Conservation (phyloP, 805 yeast genomes). For the Grigorovia humatica region DNA sequence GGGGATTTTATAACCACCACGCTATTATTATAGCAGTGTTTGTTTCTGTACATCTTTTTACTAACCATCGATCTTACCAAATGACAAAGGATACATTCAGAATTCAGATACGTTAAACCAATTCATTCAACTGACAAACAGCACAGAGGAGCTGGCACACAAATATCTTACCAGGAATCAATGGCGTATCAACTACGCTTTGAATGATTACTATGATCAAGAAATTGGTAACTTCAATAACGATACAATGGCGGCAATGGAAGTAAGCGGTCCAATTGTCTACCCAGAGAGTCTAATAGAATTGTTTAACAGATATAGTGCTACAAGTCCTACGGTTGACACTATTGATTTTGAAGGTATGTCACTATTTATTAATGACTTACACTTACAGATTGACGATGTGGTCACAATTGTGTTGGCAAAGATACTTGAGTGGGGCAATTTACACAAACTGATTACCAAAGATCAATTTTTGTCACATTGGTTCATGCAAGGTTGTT, state of each 20-base stretch:
- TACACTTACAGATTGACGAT: conserved; percentile 66
- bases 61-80: not conserved
- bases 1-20: too few species aligned
- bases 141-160: conserved; percentile 12
- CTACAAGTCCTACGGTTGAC: conserved; percentile 7
- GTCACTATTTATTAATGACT: conserved; percentile 50
- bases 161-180: conserved; percentile 17
- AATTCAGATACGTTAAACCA: conserved; percentile 5
- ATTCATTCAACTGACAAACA: conserved; percentile 19
- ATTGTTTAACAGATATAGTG: conserved; percentile 14
- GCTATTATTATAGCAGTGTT: too few species aligned
- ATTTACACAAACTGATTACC: conserved; percentile 13
- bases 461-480: conserved; percentile 15
- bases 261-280: not conserved
- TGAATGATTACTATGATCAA: conserved; percentile 26
- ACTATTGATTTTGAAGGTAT: conserved; percentile 74
- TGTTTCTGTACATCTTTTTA: too few species aligned
- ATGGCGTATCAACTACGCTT: conserved; percentile 24
- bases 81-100: not conserved
- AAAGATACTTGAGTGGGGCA: conserved; percentile 41
- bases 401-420: conserved; percentile 60
- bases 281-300: conserved; percentile 14
- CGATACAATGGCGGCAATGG: not conserved
- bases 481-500: conserved; percentile 23
- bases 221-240: conserved; percentile 15